Evolutionary conservation across 23 red algal genomes (phyloP), one percentile per base, ranked within the genome.

Genomic region (Gracilariopsis chorda): DNA sequence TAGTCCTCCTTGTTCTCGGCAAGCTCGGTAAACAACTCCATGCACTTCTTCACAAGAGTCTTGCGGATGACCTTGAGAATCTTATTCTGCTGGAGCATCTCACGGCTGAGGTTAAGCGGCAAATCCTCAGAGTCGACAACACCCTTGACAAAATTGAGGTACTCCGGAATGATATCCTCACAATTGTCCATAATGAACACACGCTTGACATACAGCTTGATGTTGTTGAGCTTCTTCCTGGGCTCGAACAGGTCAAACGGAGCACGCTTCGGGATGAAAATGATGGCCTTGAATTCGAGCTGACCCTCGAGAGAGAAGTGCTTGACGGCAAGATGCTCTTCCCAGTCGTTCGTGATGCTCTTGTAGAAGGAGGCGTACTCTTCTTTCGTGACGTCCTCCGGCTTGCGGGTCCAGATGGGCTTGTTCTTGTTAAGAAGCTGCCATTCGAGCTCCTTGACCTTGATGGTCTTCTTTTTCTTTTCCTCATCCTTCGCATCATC

Each of bases 111-210:
- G 84, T 95, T 98, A 14, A 98, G 92, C 63, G 96, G 96, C 80
- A 98, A 63, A 46, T 98, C 96, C 72, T 98, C 96, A 34, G 96
- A 98, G 35, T 98, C 96, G 29, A 98, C 96, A 23, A 98, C 92
- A 57, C 96, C 96, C 90, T 98, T 98, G 28, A 98, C 92, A 91
- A 98, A 98, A 84, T 95, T 98, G 56, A 98, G 94, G 58, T 94
- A 98, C 85, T 98, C 96, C 20, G 96, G 96, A 43, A 98, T 98
- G 41, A 98, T 91, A 13, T 98, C 96, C 69, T 98, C 96, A 82
- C 96, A 98, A 36, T 98, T 98, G 89, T 98, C 96, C 96, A 98
- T 98, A 75, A 98, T 98, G 49, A 98, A 98, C 35, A 98, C 96
- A 33, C 90, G 87, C 83, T 94, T 94, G 27, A 98, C 96, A 30